These are phyloP conservation scores for Tulasnella sp. DNA, from an alignment of 768 basidiomycete species.

Conservation along the genomic window DNA sequence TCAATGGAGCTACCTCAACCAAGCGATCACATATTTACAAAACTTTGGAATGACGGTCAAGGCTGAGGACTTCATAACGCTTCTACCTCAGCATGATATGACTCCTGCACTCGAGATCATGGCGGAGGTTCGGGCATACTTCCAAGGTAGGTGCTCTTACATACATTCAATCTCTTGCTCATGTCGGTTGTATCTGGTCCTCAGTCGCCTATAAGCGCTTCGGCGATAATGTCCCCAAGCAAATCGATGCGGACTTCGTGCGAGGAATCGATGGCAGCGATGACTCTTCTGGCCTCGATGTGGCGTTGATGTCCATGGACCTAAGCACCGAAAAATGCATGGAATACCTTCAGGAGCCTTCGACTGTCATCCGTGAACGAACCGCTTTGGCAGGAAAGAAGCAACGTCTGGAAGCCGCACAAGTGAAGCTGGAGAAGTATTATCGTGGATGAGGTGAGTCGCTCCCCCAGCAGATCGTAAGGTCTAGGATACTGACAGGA, in stretches of 20 bases:
- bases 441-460: neutral
- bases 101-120: conserved; percentile 20
- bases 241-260: conserved; percentile 50
- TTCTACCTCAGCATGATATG: conserved; percentile 17
- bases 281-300: conserved; percentile 33
- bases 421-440: neutral
- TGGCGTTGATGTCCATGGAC: conserved; percentile 42
- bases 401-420: neutral
- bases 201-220: conserved; percentile 57
- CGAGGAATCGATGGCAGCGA: conserved; percentile 39
- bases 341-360: conserved; percentile 46
- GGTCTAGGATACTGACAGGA: too few species aligned
- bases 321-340: conserved; percentile 44
- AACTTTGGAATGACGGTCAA: conserved; percentile 32
- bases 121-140: conserved; percentile 22
- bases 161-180: neutral
- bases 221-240: conserved; percentile 48
- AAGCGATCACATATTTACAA: neutral
- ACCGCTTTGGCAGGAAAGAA: conserved; percentile 34
- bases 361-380: conserved; percentile 38
- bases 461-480: too few species aligned
- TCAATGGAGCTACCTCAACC: neutral
- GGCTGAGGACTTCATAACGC: conserved; percentile 9
- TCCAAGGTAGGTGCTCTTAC: conserved; percentile 13
- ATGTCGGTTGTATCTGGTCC: neutral